Conservation (phyloP, 257 asterid species). For the Linaria vulgaris region DNA sequence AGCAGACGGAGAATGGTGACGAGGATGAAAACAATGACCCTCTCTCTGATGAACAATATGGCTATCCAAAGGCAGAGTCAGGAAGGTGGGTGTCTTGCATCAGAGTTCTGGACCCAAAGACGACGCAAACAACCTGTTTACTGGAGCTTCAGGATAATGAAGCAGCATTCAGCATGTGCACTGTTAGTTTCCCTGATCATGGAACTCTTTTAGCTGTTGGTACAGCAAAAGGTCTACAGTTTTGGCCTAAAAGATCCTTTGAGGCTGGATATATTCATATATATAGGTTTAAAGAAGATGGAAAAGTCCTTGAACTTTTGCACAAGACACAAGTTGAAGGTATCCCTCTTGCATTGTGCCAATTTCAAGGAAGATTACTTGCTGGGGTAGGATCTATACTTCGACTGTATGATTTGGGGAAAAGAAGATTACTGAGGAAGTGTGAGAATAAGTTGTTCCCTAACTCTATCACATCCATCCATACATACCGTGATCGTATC, state of each 20-base stretch:
- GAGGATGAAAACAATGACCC: conserved; percentile 83
- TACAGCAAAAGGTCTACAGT: conserved; percentile 92
- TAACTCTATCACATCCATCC: conserved; percentile 75
- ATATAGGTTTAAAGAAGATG: conserved; percentile 95
- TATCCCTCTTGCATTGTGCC: conserved; percentile 91
- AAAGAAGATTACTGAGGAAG: conserved; percentile 83
- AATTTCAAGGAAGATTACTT: conserved; percentile 90
- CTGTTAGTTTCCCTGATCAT: conserved; percentile 87
- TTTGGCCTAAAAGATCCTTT: conserved; percentile 82
- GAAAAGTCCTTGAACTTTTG: conserved; percentile 87
- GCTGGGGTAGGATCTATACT: conserved; percentile 95
- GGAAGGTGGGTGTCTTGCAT: conserved; percentile 97
- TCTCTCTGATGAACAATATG: conserved; percentile 93
- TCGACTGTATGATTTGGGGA: conserved; percentile 93
- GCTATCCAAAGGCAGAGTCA: conserved; percentile 94
- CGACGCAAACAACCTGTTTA: conserved; percentile 79
- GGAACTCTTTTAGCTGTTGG: conserved; percentile 98
- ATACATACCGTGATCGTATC: conserved; percentile 93
- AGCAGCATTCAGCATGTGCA: conserved; percentile 97
- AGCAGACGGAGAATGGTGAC: conserved; percentile 82
- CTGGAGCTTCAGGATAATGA: conserved; percentile 98
- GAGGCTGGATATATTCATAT: conserved; percentile 92
- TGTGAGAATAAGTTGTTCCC: conserved; percentile 98
- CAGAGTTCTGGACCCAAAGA: conserved; percentile 91
- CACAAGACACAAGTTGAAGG: conserved; percentile 99